These are phyloP conservation scores for Mycena rebaudengoi DNA, from an alignment of 768 basidiomycete species.

Conservation along the genomic window DNA sequence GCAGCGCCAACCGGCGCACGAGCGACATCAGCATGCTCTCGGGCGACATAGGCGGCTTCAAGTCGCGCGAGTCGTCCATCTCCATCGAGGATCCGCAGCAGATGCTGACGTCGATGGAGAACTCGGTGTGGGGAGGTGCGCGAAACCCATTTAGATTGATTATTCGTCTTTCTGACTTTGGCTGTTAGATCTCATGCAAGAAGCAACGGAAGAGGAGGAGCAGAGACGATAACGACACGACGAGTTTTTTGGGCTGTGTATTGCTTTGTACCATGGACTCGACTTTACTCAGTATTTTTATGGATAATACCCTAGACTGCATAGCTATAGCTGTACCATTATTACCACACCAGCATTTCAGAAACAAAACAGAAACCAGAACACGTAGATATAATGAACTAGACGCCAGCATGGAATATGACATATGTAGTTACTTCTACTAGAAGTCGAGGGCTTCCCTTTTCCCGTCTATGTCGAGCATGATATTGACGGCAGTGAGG, in stretches of 20 bases:
- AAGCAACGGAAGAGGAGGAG: conserved; percentile 29
- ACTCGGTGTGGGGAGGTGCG: conserved; percentile 24
- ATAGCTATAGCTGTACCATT: too few relatives aligned
- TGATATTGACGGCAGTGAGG: too few relatives aligned
- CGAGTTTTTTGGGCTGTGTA: conserved; percentile 7
- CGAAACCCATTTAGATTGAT: too few relatives aligned
- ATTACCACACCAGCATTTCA: too few relatives aligned
- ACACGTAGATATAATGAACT: too few relatives aligned
- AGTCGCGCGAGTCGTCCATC: conserved; percentile 49
- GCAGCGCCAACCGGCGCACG: conserved; percentile 55
- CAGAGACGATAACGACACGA: too few relatives aligned
- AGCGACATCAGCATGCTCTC: conserved; percentile 72
- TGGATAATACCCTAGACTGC: too few relatives aligned
- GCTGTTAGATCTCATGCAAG: conserved; percentile 22
- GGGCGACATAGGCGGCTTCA: conserved; percentile 49
- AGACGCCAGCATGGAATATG: too few relatives aligned
- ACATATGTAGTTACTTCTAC: too few relatives aligned
- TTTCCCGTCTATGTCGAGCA: too few relatives aligned
- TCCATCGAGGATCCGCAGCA: conserved; percentile 28
- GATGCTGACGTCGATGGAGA: conserved; percentile 25
- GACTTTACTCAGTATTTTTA: neutral
- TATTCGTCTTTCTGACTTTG: neutral
- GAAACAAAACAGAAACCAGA: too few relatives aligned
- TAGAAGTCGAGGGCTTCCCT: too few relatives aligned
- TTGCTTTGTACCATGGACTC: conserved; percentile 13